These are phyloP conservation scores for Musa balbisiana DNA, from an alignment of 202 grass and related monocot species.

Conservation along the genomic window DNA sequence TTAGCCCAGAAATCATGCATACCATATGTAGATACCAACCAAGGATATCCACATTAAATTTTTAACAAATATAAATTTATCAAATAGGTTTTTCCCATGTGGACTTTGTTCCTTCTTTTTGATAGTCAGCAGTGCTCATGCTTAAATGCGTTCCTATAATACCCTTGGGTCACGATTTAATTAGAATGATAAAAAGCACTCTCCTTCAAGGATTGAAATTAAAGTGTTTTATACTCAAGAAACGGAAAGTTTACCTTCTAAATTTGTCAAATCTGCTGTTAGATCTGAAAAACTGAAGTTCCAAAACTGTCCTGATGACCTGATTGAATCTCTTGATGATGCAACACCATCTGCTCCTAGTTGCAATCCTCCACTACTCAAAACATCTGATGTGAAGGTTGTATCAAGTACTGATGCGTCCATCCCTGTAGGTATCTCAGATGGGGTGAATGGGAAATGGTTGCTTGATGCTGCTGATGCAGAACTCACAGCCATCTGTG, in stretches of 20 bases:
- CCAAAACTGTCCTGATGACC: conserved; percentile 81
- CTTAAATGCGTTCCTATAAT: no score
- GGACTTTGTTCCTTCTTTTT: not conserved
- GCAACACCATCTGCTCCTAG: conserved; percentile 48
- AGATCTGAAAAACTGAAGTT: conserved; percentile 96
- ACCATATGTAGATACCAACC: no score
- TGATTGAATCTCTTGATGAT: conserved; percentile 66
- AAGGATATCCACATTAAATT: no score
- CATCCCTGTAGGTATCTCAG: conserved; percentile 69
- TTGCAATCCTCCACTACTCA: conserved; percentile 46
- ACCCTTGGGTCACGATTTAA: no score
- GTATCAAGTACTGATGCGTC: conserved; percentile 67
- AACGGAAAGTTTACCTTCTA: conserved; percentile 52
- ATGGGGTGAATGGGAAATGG: conserved; percentile 79
- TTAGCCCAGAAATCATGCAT: no score
- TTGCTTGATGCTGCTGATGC: conserved; percentile 62
- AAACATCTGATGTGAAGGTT: conserved; percentile 49
- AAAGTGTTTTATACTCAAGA: not conserved
- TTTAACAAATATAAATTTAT: not conserved
- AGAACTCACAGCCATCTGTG: conserved; percentile 65
- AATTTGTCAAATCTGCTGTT: conserved; percentile 74
- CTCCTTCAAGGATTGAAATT: not conserved
- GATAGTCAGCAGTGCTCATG: not conserved
- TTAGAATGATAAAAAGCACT: no score
- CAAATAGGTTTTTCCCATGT: not conserved